Conservation (phyloP, 352 stramenopile species). For the Globisporangium ultimum region DNA sequence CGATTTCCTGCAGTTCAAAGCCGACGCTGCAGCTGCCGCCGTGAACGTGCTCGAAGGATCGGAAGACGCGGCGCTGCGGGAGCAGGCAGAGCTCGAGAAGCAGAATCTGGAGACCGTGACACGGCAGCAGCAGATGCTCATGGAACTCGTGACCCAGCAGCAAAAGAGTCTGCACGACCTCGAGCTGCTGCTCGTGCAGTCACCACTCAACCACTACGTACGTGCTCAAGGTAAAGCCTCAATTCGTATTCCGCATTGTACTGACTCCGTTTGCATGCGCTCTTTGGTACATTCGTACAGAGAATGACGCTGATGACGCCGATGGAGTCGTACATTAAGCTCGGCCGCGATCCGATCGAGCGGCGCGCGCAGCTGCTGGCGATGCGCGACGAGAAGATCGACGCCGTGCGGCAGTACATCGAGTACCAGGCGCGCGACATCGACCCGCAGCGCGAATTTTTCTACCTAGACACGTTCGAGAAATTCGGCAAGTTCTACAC, state of each 20-base stretch:
- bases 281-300: constrained; percentile 18
- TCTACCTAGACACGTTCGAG: constrained; percentile 65
- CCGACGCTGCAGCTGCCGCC: constrained; percentile 10
- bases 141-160: constrained; percentile 30
- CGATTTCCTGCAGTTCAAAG: constrained; percentile 44
- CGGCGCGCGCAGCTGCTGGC: constrained; percentile 36
- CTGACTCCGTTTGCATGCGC: background rate
- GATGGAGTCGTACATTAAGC: constrained; percentile 63
- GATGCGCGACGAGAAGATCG: constrained; percentile 52
- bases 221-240: constrained; percentile 3
- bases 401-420: constrained; percentile 34
- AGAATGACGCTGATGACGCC: constrained; percentile 60
- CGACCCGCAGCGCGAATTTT: constrained; percentile 51
- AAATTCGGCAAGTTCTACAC: constrained; percentile 70
- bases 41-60: background rate
- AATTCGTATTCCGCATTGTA: background rate
- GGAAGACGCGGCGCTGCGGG: constrained; percentile 7
- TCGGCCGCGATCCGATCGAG: constrained; percentile 32
- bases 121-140: constrained; percentile 30
- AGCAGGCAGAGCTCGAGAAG: constrained; percentile 23
- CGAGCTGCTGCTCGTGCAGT: constrained; percentile 34
- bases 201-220: constrained; percentile 57
- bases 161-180: constrained; percentile 40
- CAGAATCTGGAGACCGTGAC: constrained; percentile 21
- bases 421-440: constrained; percentile 46